A percentile compares a stretch with the other conserved stretches of the same genome.
These are phyloP conservation scores for Taphrina pruni DNA, from an alignment of 1,139 yeast genomes.

Conservation along the genomic window DNA sequence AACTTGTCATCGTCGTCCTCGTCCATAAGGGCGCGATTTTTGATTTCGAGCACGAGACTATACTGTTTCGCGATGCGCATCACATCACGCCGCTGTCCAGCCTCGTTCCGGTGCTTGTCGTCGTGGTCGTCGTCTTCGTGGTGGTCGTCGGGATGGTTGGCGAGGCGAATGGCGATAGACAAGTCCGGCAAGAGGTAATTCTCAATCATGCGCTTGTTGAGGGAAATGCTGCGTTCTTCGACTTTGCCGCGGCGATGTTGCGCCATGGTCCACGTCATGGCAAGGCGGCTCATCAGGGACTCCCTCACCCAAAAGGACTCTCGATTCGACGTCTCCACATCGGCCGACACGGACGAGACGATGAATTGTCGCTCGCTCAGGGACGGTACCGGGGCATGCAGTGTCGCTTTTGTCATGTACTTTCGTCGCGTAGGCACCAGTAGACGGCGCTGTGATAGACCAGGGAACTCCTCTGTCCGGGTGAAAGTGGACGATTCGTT, in stretches of 20 bases:
- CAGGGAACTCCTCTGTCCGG: constrained; percentile 46
- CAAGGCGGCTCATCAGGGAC: constrained; percentile 62
- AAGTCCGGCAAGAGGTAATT: constrained; percentile 9
- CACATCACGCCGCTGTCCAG: neutral
- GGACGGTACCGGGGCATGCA: constrained; percentile 70
- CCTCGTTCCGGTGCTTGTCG: neutral
- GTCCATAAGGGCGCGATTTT: neutral
- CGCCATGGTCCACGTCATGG: constrained; percentile 65
- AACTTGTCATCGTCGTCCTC: neutral
- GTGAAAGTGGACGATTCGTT: constrained; percentile 45
- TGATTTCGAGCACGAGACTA: neutral
- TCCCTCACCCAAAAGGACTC: constrained; percentile 83
- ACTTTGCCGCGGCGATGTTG: neutral
- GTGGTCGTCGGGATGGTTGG: no score
- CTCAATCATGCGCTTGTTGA: constrained; percentile 27
- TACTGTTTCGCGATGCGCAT: neutral
- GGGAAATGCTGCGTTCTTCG: neutral
- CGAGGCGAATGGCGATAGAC: neutral
- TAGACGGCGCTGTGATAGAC: constrained; percentile 59
- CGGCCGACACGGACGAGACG: constrained; percentile 56
- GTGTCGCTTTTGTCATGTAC: constrained; percentile 56
- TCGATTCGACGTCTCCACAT: constrained; percentile 54
- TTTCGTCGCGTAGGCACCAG: constrained; percentile 72
- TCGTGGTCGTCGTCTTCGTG: no score
- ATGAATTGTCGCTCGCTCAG: constrained; percentile 74